phyloP scores from a whole-genome alignment of 768 basidiomycete genomes.

The Rhodotorula babjevae region DNA sequence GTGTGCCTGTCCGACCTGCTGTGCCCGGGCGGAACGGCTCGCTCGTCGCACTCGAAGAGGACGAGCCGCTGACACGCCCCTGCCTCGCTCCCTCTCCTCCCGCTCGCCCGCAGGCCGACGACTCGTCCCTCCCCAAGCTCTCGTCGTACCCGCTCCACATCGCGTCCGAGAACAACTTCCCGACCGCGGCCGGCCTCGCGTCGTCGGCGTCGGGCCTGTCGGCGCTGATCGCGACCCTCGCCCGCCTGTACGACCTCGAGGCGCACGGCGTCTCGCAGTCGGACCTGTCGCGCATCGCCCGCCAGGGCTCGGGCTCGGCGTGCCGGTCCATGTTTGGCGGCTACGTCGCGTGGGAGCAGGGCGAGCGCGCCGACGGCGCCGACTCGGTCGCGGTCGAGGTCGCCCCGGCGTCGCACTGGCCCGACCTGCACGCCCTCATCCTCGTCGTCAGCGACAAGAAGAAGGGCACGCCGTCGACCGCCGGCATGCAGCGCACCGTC shows the following conservation, averaged over 20 bases:
- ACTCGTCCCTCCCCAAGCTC: conserved; percentile 51
- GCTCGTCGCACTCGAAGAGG: too few relatives aligned
- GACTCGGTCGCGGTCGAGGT: conserved; percentile 87
- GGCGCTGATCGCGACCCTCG: conserved; percentile 83
- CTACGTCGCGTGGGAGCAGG: conserved; percentile 91
- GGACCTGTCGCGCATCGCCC: conserved; percentile 83
- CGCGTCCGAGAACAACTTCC: conserved; percentile 95
- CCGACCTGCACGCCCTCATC: conserved; percentile 91
- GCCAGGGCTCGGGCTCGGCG: conserved; percentile 95
- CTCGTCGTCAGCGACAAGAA: conserved; percentile 94
- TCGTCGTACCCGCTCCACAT: conserved; percentile 76
- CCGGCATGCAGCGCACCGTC: conserved; percentile 96
- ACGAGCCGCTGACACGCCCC: too few relatives aligned
- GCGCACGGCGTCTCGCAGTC: conserved; percentile 57
- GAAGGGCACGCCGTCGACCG: conserved; percentile 89
- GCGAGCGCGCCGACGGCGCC: conserved; percentile 60
- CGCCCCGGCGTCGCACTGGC: conserved; percentile 82
- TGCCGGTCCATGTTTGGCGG: conserved; percentile 97
- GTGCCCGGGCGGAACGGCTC: too few relatives aligned
- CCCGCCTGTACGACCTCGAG: conserved; percentile 70
- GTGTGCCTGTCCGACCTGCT: too few relatives aligned
- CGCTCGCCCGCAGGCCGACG: conserved; percentile 9
- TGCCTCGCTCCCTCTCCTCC: not conserved
- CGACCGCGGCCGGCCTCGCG: conserved; percentile 94
- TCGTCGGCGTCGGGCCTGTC: conserved; percentile 97